Conservation (phyloP, 257 asterid species). For the Fraxinus quadrangulata region DNA sequence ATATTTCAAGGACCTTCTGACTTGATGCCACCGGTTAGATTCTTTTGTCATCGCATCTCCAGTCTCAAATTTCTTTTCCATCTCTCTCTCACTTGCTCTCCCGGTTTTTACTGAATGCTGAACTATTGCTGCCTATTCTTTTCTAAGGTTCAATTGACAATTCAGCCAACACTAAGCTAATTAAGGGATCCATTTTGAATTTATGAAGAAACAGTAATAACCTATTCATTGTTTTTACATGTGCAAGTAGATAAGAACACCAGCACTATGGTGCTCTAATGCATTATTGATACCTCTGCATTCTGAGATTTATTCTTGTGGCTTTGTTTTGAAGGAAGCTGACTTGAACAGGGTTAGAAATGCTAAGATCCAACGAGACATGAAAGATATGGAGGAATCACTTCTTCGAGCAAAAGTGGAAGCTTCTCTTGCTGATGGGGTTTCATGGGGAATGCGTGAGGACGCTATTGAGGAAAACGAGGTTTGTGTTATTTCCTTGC, state of each 20-base stretch:
- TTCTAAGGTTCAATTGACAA: neutral
- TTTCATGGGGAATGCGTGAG: conserved; percentile 98
- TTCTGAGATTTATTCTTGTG: conserved; percentile 22
- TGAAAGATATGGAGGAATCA: conserved; percentile 93
- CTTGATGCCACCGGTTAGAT: conserved; percentile 87
- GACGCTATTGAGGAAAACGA: conserved; percentile 95
- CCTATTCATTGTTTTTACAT: conserved; percentile 15
- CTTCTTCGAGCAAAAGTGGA: conserved; percentile 80
- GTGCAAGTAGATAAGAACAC: neutral
- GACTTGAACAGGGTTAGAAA: conserved; percentile 68
- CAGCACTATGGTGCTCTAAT: neutral
- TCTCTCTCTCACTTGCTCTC: neutral
- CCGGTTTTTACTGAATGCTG: neutral
- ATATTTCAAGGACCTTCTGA: conserved; percentile 91
- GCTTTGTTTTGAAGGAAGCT: conserved; percentile 70
- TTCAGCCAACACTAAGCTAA: conserved; percentile 4
- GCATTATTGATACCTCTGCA: neutral
- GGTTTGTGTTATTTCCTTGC: conserved; percentile 46
- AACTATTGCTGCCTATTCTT: neutral
- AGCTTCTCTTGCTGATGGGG: conserved; percentile 90
- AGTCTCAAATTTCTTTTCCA: neutral
- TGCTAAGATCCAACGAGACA: conserved; percentile 61
- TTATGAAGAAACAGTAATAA: neutral
- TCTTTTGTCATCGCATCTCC: conserved; percentile 15
- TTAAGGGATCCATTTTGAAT: neutral